Conservation (phyloP, 192 early-diverging fungal genomes). For the Geranomyces variabilis region DNA sequence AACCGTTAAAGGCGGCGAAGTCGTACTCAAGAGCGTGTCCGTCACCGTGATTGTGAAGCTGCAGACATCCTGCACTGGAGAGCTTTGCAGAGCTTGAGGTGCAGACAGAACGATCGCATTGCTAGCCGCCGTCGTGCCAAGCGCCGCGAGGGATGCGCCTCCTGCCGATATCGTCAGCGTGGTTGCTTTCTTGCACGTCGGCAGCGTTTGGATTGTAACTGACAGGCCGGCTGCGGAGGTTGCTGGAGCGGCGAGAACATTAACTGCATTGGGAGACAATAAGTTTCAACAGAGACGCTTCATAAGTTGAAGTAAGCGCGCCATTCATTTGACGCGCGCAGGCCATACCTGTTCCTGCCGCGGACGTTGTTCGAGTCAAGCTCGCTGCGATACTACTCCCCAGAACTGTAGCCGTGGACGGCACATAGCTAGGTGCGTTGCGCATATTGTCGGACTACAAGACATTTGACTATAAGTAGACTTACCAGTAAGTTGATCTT, state of each 20-base stretch:
- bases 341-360: background rate
- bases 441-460: background rate
- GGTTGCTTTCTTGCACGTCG: too few relatives aligned
- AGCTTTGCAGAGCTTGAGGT: background rate
- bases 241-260: background rate
- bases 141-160: background rate
- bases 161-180: too few relatives aligned
- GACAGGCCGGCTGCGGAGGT: background rate
- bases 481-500: too few relatives aligned
- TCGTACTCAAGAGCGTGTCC: background rate
- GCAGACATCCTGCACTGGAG: background rate
- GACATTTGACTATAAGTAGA: too few relatives aligned
- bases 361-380: background rate
- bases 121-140: background rate
- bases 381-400: constrained; percentile 1
- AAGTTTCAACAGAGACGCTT: background rate
- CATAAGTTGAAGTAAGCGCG: too few relatives aligned
- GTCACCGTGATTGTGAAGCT: background rate
- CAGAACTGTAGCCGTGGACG: constrained; percentile 4
- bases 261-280: background rate
- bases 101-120: background rate
- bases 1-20: background rate
- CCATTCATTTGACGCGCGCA: too few relatives aligned
- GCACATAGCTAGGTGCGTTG: constrained; percentile 14
- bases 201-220: background rate